Conservation (phyloP, 371 early-diverging fungal genomes). For the Apophysomyces elegans region DNA sequence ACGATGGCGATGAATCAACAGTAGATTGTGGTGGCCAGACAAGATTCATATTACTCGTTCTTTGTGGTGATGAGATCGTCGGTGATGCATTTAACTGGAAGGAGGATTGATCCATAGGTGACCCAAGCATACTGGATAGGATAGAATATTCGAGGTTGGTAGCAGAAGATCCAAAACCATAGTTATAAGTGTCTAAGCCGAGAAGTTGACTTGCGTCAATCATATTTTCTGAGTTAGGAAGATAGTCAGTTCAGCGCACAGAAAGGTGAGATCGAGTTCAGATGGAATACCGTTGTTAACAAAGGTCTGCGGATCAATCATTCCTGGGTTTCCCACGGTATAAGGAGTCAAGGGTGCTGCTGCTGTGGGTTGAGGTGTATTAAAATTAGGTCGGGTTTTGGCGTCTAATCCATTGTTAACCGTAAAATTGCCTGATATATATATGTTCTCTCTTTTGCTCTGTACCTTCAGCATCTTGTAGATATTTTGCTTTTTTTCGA, state of each 20-base stretch:
- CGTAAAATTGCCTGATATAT: background rate
- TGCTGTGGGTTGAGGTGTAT: conserved; percentile 4
- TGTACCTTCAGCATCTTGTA: conserved; percentile 56
- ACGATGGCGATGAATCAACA: conserved; percentile 6
- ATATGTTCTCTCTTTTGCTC: conserved; percentile 6
- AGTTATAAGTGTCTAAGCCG: conserved; percentile 34
- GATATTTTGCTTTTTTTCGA: conserved; percentile 74
- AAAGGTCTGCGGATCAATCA: conserved; percentile 12
- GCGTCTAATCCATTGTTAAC: background rate
- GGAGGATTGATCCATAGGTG: conserved; percentile 22
- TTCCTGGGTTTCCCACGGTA: conserved; percentile 1
- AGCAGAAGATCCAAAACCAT: conserved; percentile 83
- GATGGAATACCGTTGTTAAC: conserved; percentile 11
- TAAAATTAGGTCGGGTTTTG: conserved; percentile 8
- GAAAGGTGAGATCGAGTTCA: too few species aligned
- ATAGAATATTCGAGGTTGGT: conserved; percentile 89
- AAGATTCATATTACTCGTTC: conserved; percentile 1
- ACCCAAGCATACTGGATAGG: conserved; percentile 80
- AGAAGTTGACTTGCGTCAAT: conserved; percentile 32
- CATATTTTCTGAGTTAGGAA: conserved; percentile 6
- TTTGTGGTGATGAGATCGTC: conserved; percentile 7
- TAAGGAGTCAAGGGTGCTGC: conserved; percentile 10
- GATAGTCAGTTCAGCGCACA: background rate
- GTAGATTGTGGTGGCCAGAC: conserved; percentile 2
- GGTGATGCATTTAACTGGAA: conserved; percentile 22